Conservation (phyloP, 2,329 filamentous ascomycete species). For the Basipetospora chlamydospora region DNA sequence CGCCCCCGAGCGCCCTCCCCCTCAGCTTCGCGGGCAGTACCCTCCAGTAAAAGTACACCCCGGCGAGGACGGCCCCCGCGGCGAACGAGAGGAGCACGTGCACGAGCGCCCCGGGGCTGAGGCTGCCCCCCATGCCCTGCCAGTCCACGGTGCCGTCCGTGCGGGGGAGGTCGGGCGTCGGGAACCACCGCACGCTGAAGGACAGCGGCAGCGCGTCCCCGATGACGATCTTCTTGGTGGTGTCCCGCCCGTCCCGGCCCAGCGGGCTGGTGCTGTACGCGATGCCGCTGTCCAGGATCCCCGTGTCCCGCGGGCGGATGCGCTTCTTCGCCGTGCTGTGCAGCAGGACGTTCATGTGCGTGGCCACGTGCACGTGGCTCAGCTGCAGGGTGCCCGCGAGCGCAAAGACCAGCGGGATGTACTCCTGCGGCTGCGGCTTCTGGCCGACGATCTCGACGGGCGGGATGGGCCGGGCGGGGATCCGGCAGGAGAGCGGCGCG, state of each 20-base stretch:
- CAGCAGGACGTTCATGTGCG: slow-evolving; percentile 76
- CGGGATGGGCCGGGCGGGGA: slow-evolving; percentile 59
- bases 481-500: slow-evolving; percentile 78
- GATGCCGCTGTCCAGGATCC: slow-evolving; percentile 73
- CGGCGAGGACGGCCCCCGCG: slow-evolving; percentile 37
- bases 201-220: slow-evolving; percentile 69
- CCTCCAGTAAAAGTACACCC: slow-evolving; percentile 46
- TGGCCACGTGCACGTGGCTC: slow-evolving; percentile 81
- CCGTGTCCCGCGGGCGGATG: slow-evolving; percentile 48
- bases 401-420: slow-evolving; percentile 77
- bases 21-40: slow-evolving; percentile 39
- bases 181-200: slow-evolving; percentile 80
- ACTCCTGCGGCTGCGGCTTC: slow-evolving; percentile 36
- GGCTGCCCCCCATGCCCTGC: slow-evolving; percentile 49
- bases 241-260: slow-evolving; percentile 13
- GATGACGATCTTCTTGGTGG: slow-evolving; percentile 59
- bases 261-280: slow-evolving; percentile 73
- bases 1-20: slow-evolving; percentile 36
- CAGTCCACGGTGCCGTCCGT: slow-evolving; percentile 51
- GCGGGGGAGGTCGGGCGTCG: slow-evolving; percentile 54
- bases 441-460: slow-evolving; percentile 41
- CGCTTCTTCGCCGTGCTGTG: slow-evolving; percentile 54
- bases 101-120: slow-evolving; percentile 49
- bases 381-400: slow-evolving; percentile 78
- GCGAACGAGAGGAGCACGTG: slow-evolving; percentile 45